Base-by-base conservation (phyloP, 441 rosid genomes). In the Erysimum cheiri region DNA sequence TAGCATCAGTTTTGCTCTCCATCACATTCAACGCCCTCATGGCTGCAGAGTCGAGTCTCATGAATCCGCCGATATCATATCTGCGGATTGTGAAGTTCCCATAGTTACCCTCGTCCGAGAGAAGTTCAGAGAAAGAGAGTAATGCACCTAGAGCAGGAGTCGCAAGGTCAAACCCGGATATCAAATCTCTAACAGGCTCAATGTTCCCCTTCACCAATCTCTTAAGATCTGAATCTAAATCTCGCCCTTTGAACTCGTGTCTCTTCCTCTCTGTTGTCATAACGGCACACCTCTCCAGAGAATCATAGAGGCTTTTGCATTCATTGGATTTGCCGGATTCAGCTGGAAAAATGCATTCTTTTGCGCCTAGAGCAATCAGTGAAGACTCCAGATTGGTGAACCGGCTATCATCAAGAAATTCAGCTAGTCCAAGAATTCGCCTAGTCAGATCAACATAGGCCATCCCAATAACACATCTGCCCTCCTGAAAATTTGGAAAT, bases 1-100 rank as follows among this genome's bases (percentile, higher is more conserved):
- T 96, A 55, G 96, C 97, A 77, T 92, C 98, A 33, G 96, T 87
- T 88, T 89, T 96, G 80, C 89, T 91, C 83, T 93, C 98, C 82
- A 96, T 84, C 71, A 96, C 88, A 86, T 92, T 96, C 83, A 96
- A 74, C 44, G 98, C 98, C 80, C 95, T 86, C 92, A 87, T 85
- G 46, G 96, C 99, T 75, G 98, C 89, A 78, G 96, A 89, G 83
- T 92, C 97, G 22, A 92, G 79, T 72, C 96, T 85, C 99, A 95
- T 89, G 76, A 87, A 92, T 80, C 86, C 84, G 57, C 81, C 81
- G 5, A 89, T 88, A 80, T 79, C 86, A 80, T 88, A 95, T 78
- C 79, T 84, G 37, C 39, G 81, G 48, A 92, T 76, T 32, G 80
- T 79, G 83, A 81, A 96, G 77, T 78, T 92, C 60, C 96, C 97